Evolutionary conservation across 495 filamentous ascomycete genomes (phyloP), one percentile per base, ranked within the genome.

Genomic region (Thermochaetoides thermophila): DNA sequence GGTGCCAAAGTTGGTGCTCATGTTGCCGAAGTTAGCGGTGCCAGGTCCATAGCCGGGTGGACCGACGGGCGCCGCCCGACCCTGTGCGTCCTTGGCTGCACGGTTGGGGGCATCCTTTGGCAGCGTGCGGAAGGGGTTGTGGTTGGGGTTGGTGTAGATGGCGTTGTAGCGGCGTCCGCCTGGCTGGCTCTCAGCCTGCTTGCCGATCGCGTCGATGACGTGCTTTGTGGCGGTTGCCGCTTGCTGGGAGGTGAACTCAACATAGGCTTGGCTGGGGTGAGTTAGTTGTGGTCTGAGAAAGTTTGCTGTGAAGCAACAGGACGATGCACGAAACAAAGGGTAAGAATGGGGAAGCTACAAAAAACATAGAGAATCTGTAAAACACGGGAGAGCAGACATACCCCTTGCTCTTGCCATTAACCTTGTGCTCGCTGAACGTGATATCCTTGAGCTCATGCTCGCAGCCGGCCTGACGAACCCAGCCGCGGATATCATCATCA

Each of bases 401-500:
- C 87, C 87, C 85, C 60, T 95, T 95, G 53, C 82, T 89, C 56
- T 97, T 97, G 34, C 89, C 89, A 46, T 97, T 97, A 10, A 96
- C 84, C 56, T 97, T 97, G 56, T 96, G 89, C 51, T 97, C 89
- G 40, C 78, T 92, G 46, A 95, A 96, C 1, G 86, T 92, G 27
- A 96, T 76, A 35, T 94, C 87, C 48, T 84, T 84, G 14, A 97
- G 64, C 46, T 92, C 83, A 28, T 74, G 68, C 49, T 96, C 89
- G 42, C 71, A 79, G 7, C 64, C 66, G 18, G 76, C 78, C 38
- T 81, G 64, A 41, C 74, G 73, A 8, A 79, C 70, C 86, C 84
- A 94, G 35, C 80, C 84, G 29, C 89, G 79, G 37, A 97, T 71
- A 40, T 94, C 84, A 46, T 97, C 89, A 43, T 97, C 89, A 10